A percentile compares a stretch with the other conserved stretches of the same genome.
These are phyloP conservation scores for Galerina marginata DNA, from an alignment of 768 basidiomycete genomes.

Conservation along the genomic window DNA sequence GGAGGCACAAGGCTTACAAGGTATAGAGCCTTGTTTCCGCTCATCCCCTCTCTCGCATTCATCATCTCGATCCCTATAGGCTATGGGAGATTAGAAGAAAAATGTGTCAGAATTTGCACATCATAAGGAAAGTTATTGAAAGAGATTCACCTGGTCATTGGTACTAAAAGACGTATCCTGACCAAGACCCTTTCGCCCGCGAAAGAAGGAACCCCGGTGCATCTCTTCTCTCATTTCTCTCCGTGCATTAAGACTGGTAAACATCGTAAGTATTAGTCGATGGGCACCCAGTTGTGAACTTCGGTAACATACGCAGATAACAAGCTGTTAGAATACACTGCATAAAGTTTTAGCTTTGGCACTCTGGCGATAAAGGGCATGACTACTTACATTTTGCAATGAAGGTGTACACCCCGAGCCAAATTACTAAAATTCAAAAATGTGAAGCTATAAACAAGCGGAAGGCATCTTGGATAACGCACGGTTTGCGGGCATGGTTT, in stretches of 20 bases:
- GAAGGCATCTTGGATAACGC: not conserved
- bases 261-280: not conserved
- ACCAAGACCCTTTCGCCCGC: conserved; percentile 6
- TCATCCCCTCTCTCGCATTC: not conserved
- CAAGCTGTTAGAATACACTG: conserved; percentile 35
- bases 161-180: conserved; percentile 8
- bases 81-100: not conserved
- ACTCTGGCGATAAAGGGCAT: not conserved
- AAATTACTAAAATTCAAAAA: conserved; percentile 27
- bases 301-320: conserved; percentile 24
- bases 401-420: conserved; percentile 36
- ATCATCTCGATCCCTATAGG: not conserved
- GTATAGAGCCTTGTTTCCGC: not conserved
- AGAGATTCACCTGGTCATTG: conserved; percentile 4
- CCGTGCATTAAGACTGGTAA: conserved; percentile 25
- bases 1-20: not conserved
- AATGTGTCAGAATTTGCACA: not conserved
- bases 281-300: not conserved
- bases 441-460: not conserved
- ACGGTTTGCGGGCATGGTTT: conserved; percentile 27
- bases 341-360: not conserved
- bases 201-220: conserved; percentile 3
- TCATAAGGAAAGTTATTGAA: not conserved
- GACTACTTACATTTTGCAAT: conserved; percentile 33
- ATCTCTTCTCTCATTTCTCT: conserved; percentile 23